Evolutionary conservation across 164 flowering plant species (phyloP).

Genomic region (Dillenia suffruticosa): DNA sequence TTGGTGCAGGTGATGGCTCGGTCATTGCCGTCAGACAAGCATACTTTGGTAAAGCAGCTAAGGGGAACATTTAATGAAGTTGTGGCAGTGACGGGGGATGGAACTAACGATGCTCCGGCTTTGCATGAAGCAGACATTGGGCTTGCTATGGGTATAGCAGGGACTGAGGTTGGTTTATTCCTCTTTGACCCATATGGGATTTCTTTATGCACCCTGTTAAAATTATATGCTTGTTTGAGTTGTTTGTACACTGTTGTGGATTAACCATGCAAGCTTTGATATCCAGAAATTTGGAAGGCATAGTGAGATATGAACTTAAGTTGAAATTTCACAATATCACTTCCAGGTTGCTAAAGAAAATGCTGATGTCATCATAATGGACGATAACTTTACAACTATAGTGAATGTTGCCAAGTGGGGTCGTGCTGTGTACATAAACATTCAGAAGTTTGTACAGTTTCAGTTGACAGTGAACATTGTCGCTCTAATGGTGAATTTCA

Average conservation of each 20-base stretch:
- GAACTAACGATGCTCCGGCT: conserved; percentile 41
- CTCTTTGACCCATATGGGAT: too few relatives aligned
- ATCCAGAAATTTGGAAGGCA: not conserved
- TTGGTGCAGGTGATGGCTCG: conserved; percentile 60
- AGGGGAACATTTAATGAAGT: conserved; percentile 42
- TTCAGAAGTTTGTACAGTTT: conserved; percentile 78
- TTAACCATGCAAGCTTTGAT: not conserved
- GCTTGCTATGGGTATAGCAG: conserved; percentile 70
- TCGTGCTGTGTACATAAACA: conserved; percentile 73
- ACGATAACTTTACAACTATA: conserved; percentile 74
- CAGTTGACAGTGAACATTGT: conserved; percentile 68
- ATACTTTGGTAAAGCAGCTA: conserved; percentile 35
- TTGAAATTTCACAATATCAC: too few relatives aligned
- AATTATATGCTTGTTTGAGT: too few relatives aligned
- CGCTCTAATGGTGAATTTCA: conserved; percentile 63
- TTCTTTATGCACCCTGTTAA: too few relatives aligned
- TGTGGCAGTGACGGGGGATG: conserved; percentile 52
- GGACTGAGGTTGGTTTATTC: conserved; percentile 48
- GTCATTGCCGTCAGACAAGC: conserved; percentile 57
- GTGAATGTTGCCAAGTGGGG: conserved; percentile 88
- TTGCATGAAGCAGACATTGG: conserved; percentile 64
- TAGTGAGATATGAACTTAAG: too few relatives aligned
- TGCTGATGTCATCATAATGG: conserved; percentile 81
- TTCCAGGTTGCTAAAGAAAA: conserved; percentile 88
- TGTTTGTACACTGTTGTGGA: too few relatives aligned